phyloP scores from a whole-genome alignment of 163 green algal species.

The Chlorella variabilis region DNA sequence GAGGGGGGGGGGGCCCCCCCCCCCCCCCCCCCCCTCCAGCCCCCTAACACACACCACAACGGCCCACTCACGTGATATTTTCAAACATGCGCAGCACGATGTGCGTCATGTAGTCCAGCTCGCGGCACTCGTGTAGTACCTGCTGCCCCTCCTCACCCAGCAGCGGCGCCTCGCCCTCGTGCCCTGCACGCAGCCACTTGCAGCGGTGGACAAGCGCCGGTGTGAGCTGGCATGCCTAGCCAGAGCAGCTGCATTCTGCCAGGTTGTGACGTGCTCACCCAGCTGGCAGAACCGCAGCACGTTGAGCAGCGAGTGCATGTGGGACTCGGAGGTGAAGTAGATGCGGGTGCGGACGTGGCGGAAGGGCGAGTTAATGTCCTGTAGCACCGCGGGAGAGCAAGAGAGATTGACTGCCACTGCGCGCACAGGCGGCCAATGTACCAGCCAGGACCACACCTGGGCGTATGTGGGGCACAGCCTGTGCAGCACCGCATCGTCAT shows the following conservation, averaged over 20 bases:
- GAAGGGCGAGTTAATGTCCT: slow-evolving; percentile 94
- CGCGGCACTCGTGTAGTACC: slow-evolving; percentile 65
- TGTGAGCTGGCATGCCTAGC: background rate
- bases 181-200: background rate
- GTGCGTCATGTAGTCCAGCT: slow-evolving; percentile 97
- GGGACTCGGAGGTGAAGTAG: slow-evolving; percentile 98
- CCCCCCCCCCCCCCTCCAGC: background rate
- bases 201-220: background rate
- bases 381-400: background rate
- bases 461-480: slow-evolving; percentile 76
- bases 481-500: slow-evolving; percentile 72
- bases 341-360: slow-evolving; percentile 96
- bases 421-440: too few species aligned
- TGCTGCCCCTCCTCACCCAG: slow-evolving; percentile 47
- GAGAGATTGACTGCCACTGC: background rate
- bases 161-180: slow-evolving; percentile 31
- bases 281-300: slow-evolving; percentile 83
- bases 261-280: slow-evolving; percentile 29
- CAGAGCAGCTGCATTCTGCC: background rate
- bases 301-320: slow-evolving; percentile 98
- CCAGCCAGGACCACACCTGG: slow-evolving; percentile 11
- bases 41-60: too few species aligned
- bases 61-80: slow-evolving; percentile 73
- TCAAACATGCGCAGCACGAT: slow-evolving; percentile 96
- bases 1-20: too few species aligned